phyloP scores from a whole-genome alignment of 345 rosid species.

The Eucalyptus paniculata region DNA sequence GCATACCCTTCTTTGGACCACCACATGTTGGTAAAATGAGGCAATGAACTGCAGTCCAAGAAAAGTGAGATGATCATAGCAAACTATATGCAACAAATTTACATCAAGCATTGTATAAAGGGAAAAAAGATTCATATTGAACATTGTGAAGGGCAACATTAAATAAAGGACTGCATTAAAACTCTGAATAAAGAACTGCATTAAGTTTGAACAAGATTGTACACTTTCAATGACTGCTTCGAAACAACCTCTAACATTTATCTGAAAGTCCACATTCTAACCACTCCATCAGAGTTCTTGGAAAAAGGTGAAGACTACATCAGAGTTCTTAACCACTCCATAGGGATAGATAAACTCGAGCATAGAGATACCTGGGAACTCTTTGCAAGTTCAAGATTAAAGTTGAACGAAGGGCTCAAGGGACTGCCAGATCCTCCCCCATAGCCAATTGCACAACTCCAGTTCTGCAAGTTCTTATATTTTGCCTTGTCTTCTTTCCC shows the following conservation, averaged over 20 bases:
- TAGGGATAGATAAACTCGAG: neutral
- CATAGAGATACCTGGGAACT: slow-evolving; percentile 50
- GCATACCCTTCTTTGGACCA: slow-evolving; percentile 85
- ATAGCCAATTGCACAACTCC: slow-evolving; percentile 89
- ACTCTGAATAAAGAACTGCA: neutral
- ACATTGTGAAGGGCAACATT: neutral
- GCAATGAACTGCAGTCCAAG: slow-evolving; percentile 64
- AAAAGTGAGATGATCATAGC: neutral
- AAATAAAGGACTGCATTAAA: neutral
- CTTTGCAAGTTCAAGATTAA: slow-evolving; percentile 69
- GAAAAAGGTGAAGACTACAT: neutral
- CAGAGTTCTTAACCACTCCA: neutral
- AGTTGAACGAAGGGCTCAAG: slow-evolving; percentile 79
- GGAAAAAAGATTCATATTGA: neutral
- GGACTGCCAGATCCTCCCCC: slow-evolving; percentile 82
- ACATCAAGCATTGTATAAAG: neutral
- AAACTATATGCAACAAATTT: neutral
- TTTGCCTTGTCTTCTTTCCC: slow-evolving; percentile 33
- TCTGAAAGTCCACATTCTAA: neutral
- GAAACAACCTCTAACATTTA: neutral
- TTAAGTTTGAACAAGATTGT: neutral
- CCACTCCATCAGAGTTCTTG: neutral
- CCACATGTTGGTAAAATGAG: slow-evolving; percentile 82
- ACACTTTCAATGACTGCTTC: neutral
- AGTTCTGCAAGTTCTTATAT: slow-evolving; percentile 48